Base-by-base conservation (phyloP, 1,284 basidiomycete genomes). In the Ceratobasidium sp. region DNA sequence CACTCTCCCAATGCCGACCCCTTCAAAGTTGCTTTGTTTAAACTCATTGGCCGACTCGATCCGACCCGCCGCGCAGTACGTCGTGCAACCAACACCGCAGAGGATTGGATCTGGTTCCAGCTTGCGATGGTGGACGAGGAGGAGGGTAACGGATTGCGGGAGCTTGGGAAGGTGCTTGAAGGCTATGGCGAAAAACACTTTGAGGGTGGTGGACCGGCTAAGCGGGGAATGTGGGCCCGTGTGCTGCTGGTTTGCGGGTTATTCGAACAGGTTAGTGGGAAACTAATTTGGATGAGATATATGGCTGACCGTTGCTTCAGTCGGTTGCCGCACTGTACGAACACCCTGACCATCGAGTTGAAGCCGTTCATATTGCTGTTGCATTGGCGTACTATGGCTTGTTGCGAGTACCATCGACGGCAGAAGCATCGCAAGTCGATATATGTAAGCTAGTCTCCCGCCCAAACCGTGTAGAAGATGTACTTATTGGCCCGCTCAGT, bases 91-190 rank as follows among this genome's bases (percentile, higher is more conserved):
- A 85, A 87, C 17, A 96, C 93, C 6, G 96, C 94, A 3, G 96
- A 98, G 77, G 96, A 98, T 79, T 99, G 97, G 96, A 83, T 98
- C 40, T 99, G 96, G 96, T 88, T 97, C 82, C 96, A 99, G 81
- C 85, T 99, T 20, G 85, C 88, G 17, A 90, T 98, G 90, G 88
- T 88, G 17, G 90, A 90, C 73, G 91, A 91, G 73, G 88, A 90
- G 40, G 89, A 90, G 72, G 87, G 89, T 70, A 87, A 91, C 68
- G 93, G 93, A 17, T 83, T 98, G 31, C 85, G 88, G 34, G 90
- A 91, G 38, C 82, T 99, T 1, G 88, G 88, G 0, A 87, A 91
- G 65, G 88, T 94, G 60, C 82, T 99, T 17, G 81, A 93, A 52
- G 91, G 90, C 72, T 96, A 94, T 76, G 95, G 96, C 6, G 93